A percentile compares a stretch with the other conserved stretches of the same genome.
phyloP scores from a whole-genome alignment of 2,329 filamentous ascomycete species.

The Verticillium nonalfalfae region DNA sequence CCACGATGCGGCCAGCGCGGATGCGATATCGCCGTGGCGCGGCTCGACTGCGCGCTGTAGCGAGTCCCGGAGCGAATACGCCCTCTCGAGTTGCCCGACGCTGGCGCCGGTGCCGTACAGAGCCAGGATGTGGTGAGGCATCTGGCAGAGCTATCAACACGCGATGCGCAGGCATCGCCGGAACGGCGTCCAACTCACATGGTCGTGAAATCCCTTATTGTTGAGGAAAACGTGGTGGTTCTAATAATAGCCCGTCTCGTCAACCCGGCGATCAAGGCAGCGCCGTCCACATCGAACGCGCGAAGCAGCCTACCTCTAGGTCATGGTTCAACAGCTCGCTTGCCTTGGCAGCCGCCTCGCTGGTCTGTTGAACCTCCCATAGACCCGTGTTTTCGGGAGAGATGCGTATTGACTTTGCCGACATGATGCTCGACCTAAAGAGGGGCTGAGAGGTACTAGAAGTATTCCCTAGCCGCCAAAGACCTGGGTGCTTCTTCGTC shows the following conservation, averaged over 20 bases:
- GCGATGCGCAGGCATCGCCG: background rate
- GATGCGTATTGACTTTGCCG: background rate
- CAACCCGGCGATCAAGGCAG: background rate
- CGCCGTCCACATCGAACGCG: background rate
- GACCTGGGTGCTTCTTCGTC: background rate
- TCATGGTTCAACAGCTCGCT: slow-evolving; percentile 71
- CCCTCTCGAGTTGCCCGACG: slow-evolving; percentile 49
- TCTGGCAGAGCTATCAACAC: slow-evolving; percentile 22
- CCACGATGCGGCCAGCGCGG: slow-evolving; percentile 48
- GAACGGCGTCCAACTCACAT: slow-evolving; percentile 38
- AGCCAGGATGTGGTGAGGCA: slow-evolving; percentile 69
- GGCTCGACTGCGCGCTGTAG: slow-evolving; percentile 57
- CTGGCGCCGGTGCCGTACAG: slow-evolving; percentile 70
- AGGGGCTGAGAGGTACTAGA: background rate
- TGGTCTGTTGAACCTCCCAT: slow-evolving; percentile 37
- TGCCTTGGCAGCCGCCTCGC: slow-evolving; percentile 54
- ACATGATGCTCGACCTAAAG: background rate
- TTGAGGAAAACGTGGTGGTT: slow-evolving; percentile 80
- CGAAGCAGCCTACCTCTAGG: slow-evolving; percentile 41
- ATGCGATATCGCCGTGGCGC: slow-evolving; percentile 40
- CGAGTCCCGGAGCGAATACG: slow-evolving; percentile 57
- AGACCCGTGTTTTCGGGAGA: slow-evolving; percentile 37
- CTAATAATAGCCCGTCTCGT: slow-evolving; percentile 13
- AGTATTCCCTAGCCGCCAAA: background rate
- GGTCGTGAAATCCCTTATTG: slow-evolving; percentile 68